Evolutionary conservation across 2,329 filamentous ascomycete species (phyloP), one percentile per base, ranked within the genome.

Genomic region (Paraphaeosphaeria sporulosa): DNA sequence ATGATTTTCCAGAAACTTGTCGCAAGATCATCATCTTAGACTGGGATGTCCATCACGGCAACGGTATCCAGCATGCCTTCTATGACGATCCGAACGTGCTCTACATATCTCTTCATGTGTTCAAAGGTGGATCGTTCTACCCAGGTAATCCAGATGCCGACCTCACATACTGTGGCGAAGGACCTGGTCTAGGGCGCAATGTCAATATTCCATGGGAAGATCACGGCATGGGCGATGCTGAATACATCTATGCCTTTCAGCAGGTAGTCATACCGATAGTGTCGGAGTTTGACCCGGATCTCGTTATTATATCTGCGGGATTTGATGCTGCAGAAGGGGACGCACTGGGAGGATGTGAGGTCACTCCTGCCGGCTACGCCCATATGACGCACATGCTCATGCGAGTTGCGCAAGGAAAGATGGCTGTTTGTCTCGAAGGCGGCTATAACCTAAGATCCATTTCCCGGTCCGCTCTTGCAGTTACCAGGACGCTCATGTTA

Each of bases 311-410:
- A 59, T 95, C 95, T 21, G 93, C 95, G 44, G 95, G 95, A 0
- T 99, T 99, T 69, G 95, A 99, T 76, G 95, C 95, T 17, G 95
- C 95, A 0, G 92, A 91, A 65, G 95, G 95, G 13, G 95, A 99
- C 76, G 90, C 95, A 72, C 85, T 99, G 1, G 95, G 95, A 53
- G 93, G 91, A 34, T 99, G 95, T 76, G 94, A 93, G 72, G 95
- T 99, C 5, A 90, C 93, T 0, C 95, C 95, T 0, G 81, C 89
- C 4, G 96, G 95, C 74, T 99, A 98, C 75, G 92, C 94, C 15
- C 94, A 99, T 74, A 98, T 99, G 95, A 98, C 95, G 17, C 93
- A 97, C 74, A 97, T 98, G 94, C 86, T 99, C 50, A 98, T 97
- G 94, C 93, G 92, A 2, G 84, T 99, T 21, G 94, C 95, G 0